Conservation (phyloP, 192 early-diverging fungal species). For the Umbelopsis ramanniana region DNA sequence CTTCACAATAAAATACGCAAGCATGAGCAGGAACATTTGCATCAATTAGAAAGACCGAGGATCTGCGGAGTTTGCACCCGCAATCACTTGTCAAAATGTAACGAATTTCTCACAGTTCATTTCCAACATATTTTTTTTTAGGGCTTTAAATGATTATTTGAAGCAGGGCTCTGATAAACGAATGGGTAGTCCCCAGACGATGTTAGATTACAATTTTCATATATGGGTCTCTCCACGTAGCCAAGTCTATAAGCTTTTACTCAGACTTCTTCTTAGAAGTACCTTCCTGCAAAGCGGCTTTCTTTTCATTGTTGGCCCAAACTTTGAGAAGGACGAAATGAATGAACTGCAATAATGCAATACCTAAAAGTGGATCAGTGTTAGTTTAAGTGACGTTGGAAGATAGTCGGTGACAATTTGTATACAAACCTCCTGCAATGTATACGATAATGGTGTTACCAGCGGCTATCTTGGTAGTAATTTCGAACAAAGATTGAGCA, state of each 20-base stretch:
- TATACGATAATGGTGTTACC: slow-evolving; percentile 28
- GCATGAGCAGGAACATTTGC: too few species aligned
- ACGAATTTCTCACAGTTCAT: background rate
- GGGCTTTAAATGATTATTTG: background rate
- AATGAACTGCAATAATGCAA: background rate
- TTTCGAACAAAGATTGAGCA: background rate
- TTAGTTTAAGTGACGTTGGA: background rate
- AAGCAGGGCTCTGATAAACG: too few species aligned
- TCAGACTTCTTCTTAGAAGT: background rate
- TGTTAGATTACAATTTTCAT: too few species aligned
- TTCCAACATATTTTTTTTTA: background rate
- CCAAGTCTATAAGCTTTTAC: background rate
- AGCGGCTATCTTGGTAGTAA: slow-evolving; percentile 36
- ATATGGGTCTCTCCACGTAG: background rate
- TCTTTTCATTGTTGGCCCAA: background rate
- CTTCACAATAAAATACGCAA: too few species aligned
- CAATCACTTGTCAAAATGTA: background rate
- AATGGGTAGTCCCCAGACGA: too few species aligned
- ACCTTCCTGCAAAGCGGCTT: too few species aligned
- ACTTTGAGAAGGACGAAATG: slow-evolving; percentile 1
- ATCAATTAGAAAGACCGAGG: too few species aligned
- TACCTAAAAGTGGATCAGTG: background rate
- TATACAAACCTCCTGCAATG: background rate
- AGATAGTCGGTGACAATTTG: background rate
- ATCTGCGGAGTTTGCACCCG: too few species aligned